Base-by-base conservation (phyloP, 139 green algal genomes). In the Haematococcus lacustris region DNA sequence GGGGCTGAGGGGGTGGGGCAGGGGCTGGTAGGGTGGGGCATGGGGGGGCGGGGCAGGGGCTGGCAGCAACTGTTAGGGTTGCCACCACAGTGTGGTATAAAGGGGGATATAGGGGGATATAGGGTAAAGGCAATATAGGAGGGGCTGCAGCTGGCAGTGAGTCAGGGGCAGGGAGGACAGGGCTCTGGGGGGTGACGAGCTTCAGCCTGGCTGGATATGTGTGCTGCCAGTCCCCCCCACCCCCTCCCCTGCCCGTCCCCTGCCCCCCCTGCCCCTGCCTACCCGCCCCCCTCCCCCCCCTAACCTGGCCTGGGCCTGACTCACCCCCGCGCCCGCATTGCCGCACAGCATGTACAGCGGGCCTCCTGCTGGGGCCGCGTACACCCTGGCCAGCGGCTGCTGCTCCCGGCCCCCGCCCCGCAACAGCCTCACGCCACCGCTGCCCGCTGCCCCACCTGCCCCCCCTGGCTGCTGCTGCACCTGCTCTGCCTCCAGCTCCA, bases 271-370 rank as follows among this genome's bases (percentile, higher is more conserved):
- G 13, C 21, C 47, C 21, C 47, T 57, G 13, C 21, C 47, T 57
- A 13, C 21, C 47, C 21, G 13, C 21, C 47, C 21, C 47, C 21
- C 47, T 57, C 47, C 21, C 47, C 21, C 47, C 21, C 47, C n/a
- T n/a, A n/a, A n/a, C n/a, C n/a, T n/a, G n/a, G 26, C 28, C n/a
- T n/a, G n/a, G n/a, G n/a, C n/a, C 37, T 23, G n/a, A 73, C 50
- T 64, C 68, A 66, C 50, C 47, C 71, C 71, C 23, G 71, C 71
- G 7, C 71, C 71, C 1, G 40, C 73, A 37, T 78, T 33, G 30
- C 74, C 74, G 1, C 67, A 38, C 26, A 79, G 66, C 39, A 79
- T n/a, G 38, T 79, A 79, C 37, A 79, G 57, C 0, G 74, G 74
- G 2, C 37, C 73, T 1, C 73, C 39, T 9, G n/a, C 40, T 26